Base-by-base conservation (phyloP, 1,139 yeast species). In the Komagataea norvegica region DNA sequence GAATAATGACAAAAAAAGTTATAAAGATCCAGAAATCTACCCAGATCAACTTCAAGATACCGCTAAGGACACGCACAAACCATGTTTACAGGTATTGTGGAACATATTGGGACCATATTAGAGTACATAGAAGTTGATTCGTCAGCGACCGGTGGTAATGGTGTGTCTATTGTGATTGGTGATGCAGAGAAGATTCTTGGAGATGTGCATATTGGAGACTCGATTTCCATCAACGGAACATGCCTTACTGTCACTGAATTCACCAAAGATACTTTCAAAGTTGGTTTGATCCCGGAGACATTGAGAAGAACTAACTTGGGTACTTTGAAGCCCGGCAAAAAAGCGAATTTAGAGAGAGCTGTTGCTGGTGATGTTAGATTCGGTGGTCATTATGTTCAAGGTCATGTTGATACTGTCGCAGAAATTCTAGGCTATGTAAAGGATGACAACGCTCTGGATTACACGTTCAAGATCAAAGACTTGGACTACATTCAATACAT, bases 351-450 rank as follows among this genome's bases (percentile, higher is more conserved):
- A 50, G 99, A 91, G 61, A 71, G 98, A 45, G 98, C 98, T 0
- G 88, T 91, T 23, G 65, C 75, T 43, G 85, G 71, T 5, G 88
- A 85, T 37, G 88, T 81, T 10, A 70, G 98, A 46, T 77, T 89
- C 55, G 98, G 99, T 20, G 98, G 99, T 1, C 99, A 91, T 61
- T 78, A 89, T 45, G 98, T 91, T 2, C 98, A 91, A 54, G 99
- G 98, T 11, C 99, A 91, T 64, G 89, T 93, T 24, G 98, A 91
- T 57, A 86, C 96, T 0, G 70, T 81, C 22, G 96, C 96, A 5
- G 62, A 63, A 23, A 83, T 93, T 27, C 71, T 72, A 1, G 59
- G 62, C 2, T 68, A 64, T 24, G 62, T 48, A 7, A 63, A 73
- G 0, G 97, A 89, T 54, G 93, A 84, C 3, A 85, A 88, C 60